Evolutionary conservation across 768 basidiomycete species (phyloP), one percentile per base, ranked within the genome.

Genomic region (Leccinum uliginosum): DNA sequence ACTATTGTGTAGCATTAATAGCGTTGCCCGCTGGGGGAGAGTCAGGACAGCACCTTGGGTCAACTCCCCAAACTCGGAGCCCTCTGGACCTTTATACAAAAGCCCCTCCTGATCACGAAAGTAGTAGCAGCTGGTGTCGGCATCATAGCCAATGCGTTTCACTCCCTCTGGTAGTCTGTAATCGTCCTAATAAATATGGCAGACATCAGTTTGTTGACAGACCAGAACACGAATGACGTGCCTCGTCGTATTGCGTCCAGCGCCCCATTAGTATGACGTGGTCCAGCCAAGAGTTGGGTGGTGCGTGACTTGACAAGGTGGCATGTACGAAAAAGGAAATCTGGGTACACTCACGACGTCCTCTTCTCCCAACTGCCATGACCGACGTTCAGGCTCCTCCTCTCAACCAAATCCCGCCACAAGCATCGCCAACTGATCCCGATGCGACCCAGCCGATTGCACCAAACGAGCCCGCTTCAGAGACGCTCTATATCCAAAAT

Each of bases 401-500:
- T 46, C 43, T 65, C 12, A 63, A 62, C 53, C 64, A 61, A 46
- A 67, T 70, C 23, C 57, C 71, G 11, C 63, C 69, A 34, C 68
- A 70, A 58, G 65, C 48, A 53, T 53, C 65, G 24, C 52, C 66
- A 14, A 29, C 67, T 3, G 55, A 51, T 8, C 59, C 67, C 14
- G 61, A 65, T 3, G 65, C 58, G 1, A 40, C 59, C 1, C 57
- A 63, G 38, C 53, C 64, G 38, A 62, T 65, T 55, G 51, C 35
- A 29, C 78, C 78, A 51, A 66, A 72, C 17, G 83, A 86, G 63
- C 53, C 74, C 61, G 76, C 78, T 51, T 85, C 87, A 51, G 94
- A 97, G 73, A 97, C 94, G 5, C 79, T 97, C 24, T 98, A 98
- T 69, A 89, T 98, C 67, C 93, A 96, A 75, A 98, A 98, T 74